phyloP scores from a whole-genome alignment of 768 basidiomycete species.

The Phaeolepiota aurea region DNA sequence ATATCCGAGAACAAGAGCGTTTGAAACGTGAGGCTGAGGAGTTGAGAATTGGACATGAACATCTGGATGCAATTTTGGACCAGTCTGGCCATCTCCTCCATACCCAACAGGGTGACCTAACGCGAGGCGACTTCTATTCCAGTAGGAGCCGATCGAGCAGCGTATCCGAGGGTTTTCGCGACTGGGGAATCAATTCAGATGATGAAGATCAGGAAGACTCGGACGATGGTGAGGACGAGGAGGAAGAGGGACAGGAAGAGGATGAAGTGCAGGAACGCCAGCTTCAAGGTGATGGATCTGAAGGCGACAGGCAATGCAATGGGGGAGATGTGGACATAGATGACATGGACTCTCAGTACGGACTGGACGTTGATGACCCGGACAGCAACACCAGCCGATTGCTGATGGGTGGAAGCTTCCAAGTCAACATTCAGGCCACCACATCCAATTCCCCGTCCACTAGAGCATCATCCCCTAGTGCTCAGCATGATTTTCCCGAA shows the following conservation, averaged over 20 bases:
- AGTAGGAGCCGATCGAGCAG: slow-evolving; percentile 55
- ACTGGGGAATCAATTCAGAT: slow-evolving; percentile 18
- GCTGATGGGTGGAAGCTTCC: no score
- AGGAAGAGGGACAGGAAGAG: slow-evolving; percentile 18
- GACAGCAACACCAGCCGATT: no score
- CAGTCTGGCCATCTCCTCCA: slow-evolving; percentile 83
- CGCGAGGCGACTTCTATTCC: slow-evolving; percentile 33
- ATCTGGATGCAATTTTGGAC: slow-evolving; percentile 84
- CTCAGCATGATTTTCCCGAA: no score
- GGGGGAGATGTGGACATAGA: slow-evolving; percentile 8
- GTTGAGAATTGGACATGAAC: slow-evolving; percentile 68
- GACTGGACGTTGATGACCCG: no score
- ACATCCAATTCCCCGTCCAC: no score
- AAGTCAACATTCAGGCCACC: no score
- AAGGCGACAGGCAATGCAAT: slow-evolving; percentile 24
- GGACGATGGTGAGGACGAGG: slow-evolving; percentile 20
- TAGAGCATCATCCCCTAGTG: no score
- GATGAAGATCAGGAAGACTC: slow-evolving; percentile 31
- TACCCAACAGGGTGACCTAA: slow-evolving; percentile 70
- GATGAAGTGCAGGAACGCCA: slow-evolving; percentile 20
- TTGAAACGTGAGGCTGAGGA: slow-evolving; percentile 67
- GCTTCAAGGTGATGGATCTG: slow-evolving; percentile 21
- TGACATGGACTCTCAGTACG: no score
- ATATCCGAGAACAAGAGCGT: slow-evolving; percentile 66
- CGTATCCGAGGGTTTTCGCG: slow-evolving; percentile 20